A percentile compares a stretch with the other conserved stretches of the same genome.
Evolutionary conservation across 2,329 filamentous ascomycete species (phyloP).

Genomic region (Sclerotiophoma versabilis): DNA sequence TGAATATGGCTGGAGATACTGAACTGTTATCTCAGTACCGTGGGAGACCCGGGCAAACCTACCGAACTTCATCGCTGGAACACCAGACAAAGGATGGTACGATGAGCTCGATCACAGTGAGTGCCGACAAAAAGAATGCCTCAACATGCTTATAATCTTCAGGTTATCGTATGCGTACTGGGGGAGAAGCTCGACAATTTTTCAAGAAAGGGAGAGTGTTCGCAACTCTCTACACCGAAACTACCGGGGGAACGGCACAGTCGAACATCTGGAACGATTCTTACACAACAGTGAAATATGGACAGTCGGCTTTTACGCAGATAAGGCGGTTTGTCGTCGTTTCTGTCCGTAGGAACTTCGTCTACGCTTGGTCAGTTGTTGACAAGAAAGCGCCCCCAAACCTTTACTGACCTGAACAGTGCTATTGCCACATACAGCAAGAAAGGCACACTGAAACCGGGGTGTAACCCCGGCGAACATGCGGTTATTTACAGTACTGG

Average conservation of each 20-base stretch:
- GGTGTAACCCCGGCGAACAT: slow-evolving; percentile 48
- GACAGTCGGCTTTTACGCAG: slow-evolving; percentile 23
- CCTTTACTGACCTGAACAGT: slow-evolving; percentile 26
- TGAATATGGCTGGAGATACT: too few relatives aligned
- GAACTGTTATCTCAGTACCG: background rate
- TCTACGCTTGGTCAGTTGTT: slow-evolving; percentile 31
- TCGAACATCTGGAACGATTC: background rate
- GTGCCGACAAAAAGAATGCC: too few relatives aligned
- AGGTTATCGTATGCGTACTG: slow-evolving; percentile 33
- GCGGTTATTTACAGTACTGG: slow-evolving; percentile 44
- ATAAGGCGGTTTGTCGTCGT: slow-evolving; percentile 41
- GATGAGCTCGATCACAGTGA: slow-evolving; percentile 16
- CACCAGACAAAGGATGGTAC: slow-evolving; percentile 12
- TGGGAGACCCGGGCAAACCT: background rate
- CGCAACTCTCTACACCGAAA: slow-evolving; percentile 30
- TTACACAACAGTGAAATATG: slow-evolving; percentile 24
- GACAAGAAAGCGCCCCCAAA: background rate
- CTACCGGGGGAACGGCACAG: slow-evolving; percentile 9
- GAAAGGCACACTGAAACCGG: slow-evolving; percentile 47
- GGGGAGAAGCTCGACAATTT: slow-evolving; percentile 19
- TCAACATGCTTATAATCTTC: background rate
- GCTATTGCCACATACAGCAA: slow-evolving; percentile 51
- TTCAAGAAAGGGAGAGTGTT: slow-evolving; percentile 32
- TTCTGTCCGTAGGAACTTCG: slow-evolving; percentile 22
- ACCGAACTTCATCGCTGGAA: background rate